phyloP scores from a whole-genome alignment of 2,329 filamentous ascomycete genomes.

The Neofusicoccum ribis region DNA sequence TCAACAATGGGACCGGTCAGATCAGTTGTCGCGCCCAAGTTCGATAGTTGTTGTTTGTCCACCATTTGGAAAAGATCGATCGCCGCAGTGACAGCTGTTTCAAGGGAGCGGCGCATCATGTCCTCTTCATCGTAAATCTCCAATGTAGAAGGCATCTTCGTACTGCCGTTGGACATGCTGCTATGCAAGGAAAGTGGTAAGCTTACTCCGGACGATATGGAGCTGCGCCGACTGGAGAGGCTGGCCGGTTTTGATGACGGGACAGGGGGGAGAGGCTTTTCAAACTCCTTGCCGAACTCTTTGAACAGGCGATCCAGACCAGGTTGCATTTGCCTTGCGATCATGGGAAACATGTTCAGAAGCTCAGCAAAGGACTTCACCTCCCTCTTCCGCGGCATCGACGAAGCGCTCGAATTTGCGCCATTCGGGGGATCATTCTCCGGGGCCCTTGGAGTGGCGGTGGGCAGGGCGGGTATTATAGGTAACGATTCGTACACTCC shows the following conservation, averaged over 20 bases:
- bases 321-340: constrained; percentile 91
- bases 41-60: constrained; percentile 90
- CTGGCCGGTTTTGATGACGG: constrained; percentile 45
- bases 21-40: constrained; percentile 89
- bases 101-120: constrained; percentile 81
- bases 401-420: constrained; percentile 31
- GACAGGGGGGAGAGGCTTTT: constrained; percentile 78
- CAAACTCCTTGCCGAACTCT: constrained; percentile 83
- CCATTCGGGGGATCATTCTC: constrained; percentile 29
- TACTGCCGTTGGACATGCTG: constrained; percentile 34
- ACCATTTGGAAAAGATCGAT: constrained; percentile 96
- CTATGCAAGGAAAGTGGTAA: constrained; percentile 39
- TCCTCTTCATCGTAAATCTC: constrained; percentile 90
- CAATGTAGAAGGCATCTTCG: constrained; percentile 38
- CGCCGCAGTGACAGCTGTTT: constrained; percentile 87
- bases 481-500: constrained; percentile 77
- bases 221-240: constrained; percentile 35
- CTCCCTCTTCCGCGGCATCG: constrained; percentile 75
- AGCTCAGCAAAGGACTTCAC: constrained; percentile 89
- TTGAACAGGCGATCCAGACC: constrained; percentile 86
- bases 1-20: constrained; percentile 90
- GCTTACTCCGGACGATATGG: constrained; percentile 38
- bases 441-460: constrained; percentile 29
- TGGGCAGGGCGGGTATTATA: constrained; percentile 66
- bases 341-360: constrained; percentile 89